These are phyloP conservation scores for Gloeophyllum trabeum DNA, from an alignment of 768 basidiomycete species.

Conservation along the genomic window DNA sequence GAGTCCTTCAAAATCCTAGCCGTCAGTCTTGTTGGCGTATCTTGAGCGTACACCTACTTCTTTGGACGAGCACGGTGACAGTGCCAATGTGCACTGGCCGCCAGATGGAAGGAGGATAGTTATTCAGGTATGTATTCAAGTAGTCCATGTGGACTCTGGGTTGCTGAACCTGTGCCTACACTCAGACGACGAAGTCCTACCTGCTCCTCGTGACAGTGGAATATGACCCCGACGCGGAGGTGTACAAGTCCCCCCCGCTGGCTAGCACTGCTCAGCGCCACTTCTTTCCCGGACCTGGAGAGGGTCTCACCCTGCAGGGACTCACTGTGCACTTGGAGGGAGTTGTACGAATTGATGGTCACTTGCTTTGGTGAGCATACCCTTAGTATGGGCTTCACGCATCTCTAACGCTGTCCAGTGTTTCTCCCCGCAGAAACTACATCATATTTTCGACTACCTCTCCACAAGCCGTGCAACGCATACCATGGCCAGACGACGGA, in stretches of 20 bases:
- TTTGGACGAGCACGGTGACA: constrained; percentile 76
- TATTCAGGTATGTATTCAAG: constrained; percentile 47
- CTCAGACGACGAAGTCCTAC: constrained; percentile 70
- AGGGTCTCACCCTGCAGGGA: constrained; percentile 59
- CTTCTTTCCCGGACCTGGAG: constrained; percentile 75
- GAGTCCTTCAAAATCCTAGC: constrained; percentile 31
- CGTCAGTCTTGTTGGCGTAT: constrained; percentile 59
- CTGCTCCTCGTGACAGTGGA: constrained; percentile 66
- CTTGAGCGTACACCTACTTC: constrained; percentile 71
- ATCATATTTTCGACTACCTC: constrained; percentile 64
- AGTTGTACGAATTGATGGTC: constrained; percentile 69
- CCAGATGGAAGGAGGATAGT: constrained; percentile 72
- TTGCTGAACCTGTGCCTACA: too few relatives aligned
- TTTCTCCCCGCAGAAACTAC: constrained; percentile 62
- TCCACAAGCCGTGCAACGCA: constrained; percentile 71
- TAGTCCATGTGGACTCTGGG: not conserved
- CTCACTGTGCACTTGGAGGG: constrained; percentile 68
- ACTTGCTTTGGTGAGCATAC: constrained; percentile 47
- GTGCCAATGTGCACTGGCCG: constrained; percentile 67
- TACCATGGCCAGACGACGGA: constrained; percentile 66
- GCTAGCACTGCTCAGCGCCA: constrained; percentile 45
- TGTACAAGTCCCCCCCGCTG: constrained; percentile 42
- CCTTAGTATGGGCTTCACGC: constrained; percentile 1
- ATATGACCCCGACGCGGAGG: constrained; percentile 39
- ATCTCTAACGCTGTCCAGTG: constrained; percentile 26